Conservation (phyloP, 768 basidiomycete genomes). For the Lanmaoa pseudosensibilis region DNA sequence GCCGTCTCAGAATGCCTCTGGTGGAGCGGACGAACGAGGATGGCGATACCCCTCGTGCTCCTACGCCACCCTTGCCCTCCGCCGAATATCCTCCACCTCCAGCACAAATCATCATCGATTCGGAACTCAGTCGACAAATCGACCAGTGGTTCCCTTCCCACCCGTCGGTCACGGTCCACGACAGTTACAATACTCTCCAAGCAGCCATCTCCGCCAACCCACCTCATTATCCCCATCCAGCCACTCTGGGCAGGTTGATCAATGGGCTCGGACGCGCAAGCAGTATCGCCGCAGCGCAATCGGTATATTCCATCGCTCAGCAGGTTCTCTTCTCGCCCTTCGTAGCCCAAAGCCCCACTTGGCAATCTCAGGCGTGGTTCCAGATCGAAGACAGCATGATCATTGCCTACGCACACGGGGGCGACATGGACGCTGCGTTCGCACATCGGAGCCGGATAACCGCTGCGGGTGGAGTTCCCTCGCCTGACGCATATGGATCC, state of each 20-base stretch:
- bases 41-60: slow-evolving; percentile 1
- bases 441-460: slow-evolving; percentile 77
- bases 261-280: slow-evolving; percentile 63
- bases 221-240: slow-evolving; percentile 51
- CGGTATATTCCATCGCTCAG: slow-evolving; percentile 71
- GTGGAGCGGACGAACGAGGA: slow-evolving; percentile 15
- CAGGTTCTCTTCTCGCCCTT: slow-evolving; percentile 46
- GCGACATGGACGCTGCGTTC: slow-evolving; percentile 77
- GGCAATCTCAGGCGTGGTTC: slow-evolving; percentile 67
- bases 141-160: slow-evolving; percentile 36
- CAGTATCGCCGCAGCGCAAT: slow-evolving; percentile 58
- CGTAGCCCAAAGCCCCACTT: slow-evolving; percentile 40
- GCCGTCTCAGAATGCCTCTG: slow-evolving; percentile 21
- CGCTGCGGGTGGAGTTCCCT: slow-evolving; percentile 72
- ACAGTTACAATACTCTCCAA: slow-evolving; percentile 53
- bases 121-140: slow-evolving; percentile 28
- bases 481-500: slow-evolving; percentile 89
- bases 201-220: slow-evolving; percentile 36
- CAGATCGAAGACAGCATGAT: slow-evolving; percentile 87
- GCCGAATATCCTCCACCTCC: slow-evolving; percentile 14
- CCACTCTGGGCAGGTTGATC: slow-evolving; percentile 61
- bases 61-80: slow-evolving; percentile 12
- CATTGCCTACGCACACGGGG: slow-evolving; percentile 78
- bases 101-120: slow-evolving; percentile 23
- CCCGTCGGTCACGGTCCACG: slow-evolving; percentile 28